These are phyloP conservation scores for Phytophthora megakarya DNA, from an alignment of 352 stramenopile genomes.

Conservation along the genomic window DNA sequence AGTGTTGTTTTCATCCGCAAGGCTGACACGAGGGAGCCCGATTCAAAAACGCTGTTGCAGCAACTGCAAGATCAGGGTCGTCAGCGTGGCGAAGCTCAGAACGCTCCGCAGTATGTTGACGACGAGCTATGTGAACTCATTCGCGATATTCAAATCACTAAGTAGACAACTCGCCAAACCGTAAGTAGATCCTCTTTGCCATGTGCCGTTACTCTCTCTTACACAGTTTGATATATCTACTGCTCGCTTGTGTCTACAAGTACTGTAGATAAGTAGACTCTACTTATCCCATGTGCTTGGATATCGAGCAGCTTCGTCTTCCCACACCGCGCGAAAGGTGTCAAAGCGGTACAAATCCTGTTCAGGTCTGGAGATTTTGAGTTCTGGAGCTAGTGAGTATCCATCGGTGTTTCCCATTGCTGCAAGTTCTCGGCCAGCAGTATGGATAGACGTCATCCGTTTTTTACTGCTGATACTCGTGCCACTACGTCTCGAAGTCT, in stretches of 20 bases:
- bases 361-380: slow-evolving; percentile 75
- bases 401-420: slow-evolving; percentile 32
- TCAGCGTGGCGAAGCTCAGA: slow-evolving; percentile 35
- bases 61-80: slow-evolving; percentile 43
- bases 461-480: slow-evolving; percentile 34
- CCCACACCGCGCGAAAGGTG: slow-evolving; percentile 72
- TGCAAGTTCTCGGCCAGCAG: slow-evolving; percentile 29
- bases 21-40: slow-evolving; percentile 29
- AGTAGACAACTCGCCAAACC: slow-evolving; percentile 31
- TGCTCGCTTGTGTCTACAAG: slow-evolving; percentile 4
- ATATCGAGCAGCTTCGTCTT: slow-evolving; percentile 69
- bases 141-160: slow-evolving; percentile 52
- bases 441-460: slow-evolving; percentile 27
- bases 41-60: slow-evolving; percentile 40
- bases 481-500: slow-evolving; percentile 27
- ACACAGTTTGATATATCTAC: background rate
- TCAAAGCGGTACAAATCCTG: slow-evolving; percentile 75
- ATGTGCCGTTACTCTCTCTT: slow-evolving; percentile 9
- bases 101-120: slow-evolving; percentile 43
- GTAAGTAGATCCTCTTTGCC: slow-evolving; percentile 26
- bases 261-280: too few relatives aligned
- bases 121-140: slow-evolving; percentile 60
- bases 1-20: slow-evolving; percentile 64
- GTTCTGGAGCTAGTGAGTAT: slow-evolving; percentile 46
- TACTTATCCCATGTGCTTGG: slow-evolving; percentile 61